Conservation (phyloP, 768 basidiomycete species). For the Pleurotus tuoliensis region DNA sequence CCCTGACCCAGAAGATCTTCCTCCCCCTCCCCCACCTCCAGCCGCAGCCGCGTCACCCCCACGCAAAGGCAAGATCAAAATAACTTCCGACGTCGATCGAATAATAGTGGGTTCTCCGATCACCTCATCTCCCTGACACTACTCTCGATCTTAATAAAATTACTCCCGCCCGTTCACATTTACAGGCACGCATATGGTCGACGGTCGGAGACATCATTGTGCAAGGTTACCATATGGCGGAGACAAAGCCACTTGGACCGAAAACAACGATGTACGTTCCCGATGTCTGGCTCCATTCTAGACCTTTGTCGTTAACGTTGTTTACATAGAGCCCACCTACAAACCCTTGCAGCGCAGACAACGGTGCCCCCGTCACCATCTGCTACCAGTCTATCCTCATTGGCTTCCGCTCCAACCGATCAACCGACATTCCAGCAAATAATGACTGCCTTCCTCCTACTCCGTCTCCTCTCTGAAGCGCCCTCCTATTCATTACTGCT, state of each 20-base stretch:
- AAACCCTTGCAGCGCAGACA: constrained; percentile 44
- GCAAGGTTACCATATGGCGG: constrained; percentile 38
- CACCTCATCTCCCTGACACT: neutral
- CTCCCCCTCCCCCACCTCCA: constrained; percentile 7
- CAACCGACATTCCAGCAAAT: constrained; percentile 64
- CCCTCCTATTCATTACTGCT: constrained; percentile 57
- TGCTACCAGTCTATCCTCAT: constrained; percentile 51
- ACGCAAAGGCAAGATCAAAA: constrained; percentile 34
- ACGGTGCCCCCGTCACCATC: constrained; percentile 56
- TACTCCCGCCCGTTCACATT: neutral
- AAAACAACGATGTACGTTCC: constrained; percentile 59
- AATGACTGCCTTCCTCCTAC: constrained; percentile 63
- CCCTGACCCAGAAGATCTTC: neutral
- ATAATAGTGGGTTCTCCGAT: constrained; percentile 47
- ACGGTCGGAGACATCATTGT: constrained; percentile 62
- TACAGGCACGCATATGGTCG: constrained; percentile 65
- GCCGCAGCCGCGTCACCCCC: constrained; percentile 7
- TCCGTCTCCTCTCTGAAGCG: constrained; percentile 49
- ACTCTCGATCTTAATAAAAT: neutral
- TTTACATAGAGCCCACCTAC: constrained; percentile 48
- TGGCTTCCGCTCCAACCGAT: constrained; percentile 32
- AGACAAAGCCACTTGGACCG: constrained; percentile 41
- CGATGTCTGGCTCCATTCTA: neutral
- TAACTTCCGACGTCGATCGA: constrained; percentile 62
- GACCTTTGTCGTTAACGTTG: constrained; percentile 6